Evolutionary conservation across 2,329 filamentous ascomycete genomes (phyloP).

Genomic region (Colletotrichum tofieldiae): DNA sequence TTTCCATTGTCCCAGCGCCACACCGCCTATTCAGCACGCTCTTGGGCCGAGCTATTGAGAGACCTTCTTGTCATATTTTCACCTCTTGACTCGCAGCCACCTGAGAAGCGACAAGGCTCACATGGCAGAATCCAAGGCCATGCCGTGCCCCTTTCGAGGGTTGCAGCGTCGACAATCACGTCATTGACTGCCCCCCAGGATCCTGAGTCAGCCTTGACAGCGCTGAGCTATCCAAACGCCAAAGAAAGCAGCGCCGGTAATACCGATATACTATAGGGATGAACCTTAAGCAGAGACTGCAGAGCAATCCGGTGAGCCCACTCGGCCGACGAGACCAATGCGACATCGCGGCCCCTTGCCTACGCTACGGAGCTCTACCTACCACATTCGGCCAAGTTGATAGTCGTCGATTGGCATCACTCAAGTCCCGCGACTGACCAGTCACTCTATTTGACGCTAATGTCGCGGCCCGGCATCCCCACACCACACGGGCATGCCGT

Average conservation of each 20-base stretch:
- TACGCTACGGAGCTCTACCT: neutral
- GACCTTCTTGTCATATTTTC: neutral
- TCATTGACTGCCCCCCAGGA: constrained; percentile 20
- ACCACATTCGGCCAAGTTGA: constrained; percentile 1
- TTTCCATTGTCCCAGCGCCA: too few species aligned
- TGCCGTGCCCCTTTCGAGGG: constrained; percentile 7
- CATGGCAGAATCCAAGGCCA: neutral
- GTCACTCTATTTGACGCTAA: constrained; percentile 24
- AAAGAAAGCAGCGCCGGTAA: constrained; percentile 18
- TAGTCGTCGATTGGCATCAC: neutral
- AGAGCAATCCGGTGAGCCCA: neutral
- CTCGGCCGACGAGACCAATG: constrained; percentile 10
- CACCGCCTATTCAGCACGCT: neutral
- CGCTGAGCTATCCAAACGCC: neutral
- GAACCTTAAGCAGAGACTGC: constrained; percentile 17
- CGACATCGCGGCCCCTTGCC: neutral
- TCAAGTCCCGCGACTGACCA: neutral
- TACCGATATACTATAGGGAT: constrained; percentile 11
- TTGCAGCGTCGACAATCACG: constrained; percentile 21
- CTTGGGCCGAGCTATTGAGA: neutral
- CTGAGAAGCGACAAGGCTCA: neutral
- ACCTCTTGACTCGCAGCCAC: constrained; percentile 18
- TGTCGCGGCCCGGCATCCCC: constrained; percentile 25
- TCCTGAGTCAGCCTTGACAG: constrained; percentile 20
- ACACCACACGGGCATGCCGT: constrained; percentile 23